Conservation (phyloP, 805 yeast species). For the Hyphopichia homilentoma region DNA sequence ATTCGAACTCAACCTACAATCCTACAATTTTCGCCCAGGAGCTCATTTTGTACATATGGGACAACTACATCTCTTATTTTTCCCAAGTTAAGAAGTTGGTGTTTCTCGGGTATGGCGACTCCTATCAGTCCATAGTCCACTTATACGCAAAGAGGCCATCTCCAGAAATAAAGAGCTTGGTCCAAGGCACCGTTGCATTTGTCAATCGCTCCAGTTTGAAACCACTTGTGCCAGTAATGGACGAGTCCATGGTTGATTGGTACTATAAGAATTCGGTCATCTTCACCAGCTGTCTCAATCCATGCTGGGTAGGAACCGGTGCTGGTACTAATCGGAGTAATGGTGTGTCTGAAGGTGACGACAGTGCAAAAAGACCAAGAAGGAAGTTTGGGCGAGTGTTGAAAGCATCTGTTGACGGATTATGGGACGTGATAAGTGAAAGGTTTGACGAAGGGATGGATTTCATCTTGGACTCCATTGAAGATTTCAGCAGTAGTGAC, state of each 20-base stretch:
- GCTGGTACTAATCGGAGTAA: constrained; percentile 8
- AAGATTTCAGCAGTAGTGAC: constrained; percentile 38
- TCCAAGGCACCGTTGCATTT: constrained; percentile 68
- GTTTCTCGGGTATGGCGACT: constrained; percentile 85
- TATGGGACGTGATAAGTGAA: constrained; percentile 74
- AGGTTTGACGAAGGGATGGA: constrained; percentile 83
- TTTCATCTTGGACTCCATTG: constrained; percentile 74
- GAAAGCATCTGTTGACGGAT: constrained; percentile 66
- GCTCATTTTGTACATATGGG: constrained; percentile 79
- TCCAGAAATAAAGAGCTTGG: constrained; percentile 51
- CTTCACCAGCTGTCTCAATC: constrained; percentile 69
- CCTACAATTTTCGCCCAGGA: constrained; percentile 73
- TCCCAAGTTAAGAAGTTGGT: constrained; percentile 61
- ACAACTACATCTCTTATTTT: constrained; percentile 78
- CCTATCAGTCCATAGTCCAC: constrained; percentile 83
- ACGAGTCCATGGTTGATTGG: constrained; percentile 90
- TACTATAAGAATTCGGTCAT: constrained; percentile 81
- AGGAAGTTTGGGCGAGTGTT: constrained; percentile 89
- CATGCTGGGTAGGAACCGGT: constrained; percentile 67
- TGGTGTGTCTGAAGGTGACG: constrained; percentile 17
- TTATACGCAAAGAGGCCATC: constrained; percentile 74
- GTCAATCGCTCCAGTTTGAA: constrained; percentile 66
- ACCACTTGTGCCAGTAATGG: constrained; percentile 80
- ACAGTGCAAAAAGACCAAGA: constrained; percentile 65
- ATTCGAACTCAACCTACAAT: constrained; percentile 41